Evolutionary conservation across 2,329 filamentous ascomycete species (phyloP).

Genomic region (Byssochlamys sp.): DNA sequence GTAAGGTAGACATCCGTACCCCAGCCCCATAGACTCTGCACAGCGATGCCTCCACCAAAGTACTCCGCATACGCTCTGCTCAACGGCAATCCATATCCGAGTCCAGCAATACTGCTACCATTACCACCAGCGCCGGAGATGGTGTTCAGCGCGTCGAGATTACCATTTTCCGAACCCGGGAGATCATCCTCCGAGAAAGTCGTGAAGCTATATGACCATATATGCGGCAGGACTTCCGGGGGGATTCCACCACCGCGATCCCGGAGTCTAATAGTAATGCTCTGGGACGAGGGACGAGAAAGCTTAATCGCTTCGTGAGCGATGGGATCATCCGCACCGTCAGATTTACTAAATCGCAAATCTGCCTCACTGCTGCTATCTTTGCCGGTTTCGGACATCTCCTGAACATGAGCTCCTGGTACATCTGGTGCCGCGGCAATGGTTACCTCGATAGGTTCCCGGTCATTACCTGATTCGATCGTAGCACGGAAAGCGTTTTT

Average conservation of each 20-base stretch:
- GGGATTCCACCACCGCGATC: conserved; percentile 91
- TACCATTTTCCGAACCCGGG: conserved; percentile 39
- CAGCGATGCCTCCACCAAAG: conserved; percentile 85
- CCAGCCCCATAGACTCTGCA: conserved; percentile 96
- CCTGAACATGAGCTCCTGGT: conserved; percentile 16
- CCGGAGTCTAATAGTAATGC: conserved; percentile 88
- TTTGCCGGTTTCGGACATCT: conserved; percentile 16
- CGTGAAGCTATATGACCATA: conserved; percentile 96
- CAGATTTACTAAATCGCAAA: conserved; percentile 20
- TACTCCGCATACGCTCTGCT: conserved; percentile 94
- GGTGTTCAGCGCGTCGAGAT: conserved; percentile 61
- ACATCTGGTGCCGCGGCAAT: conserved; percentile 63
- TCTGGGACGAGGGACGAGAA: conserved; percentile 49
- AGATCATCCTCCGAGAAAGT: conserved; percentile 68
- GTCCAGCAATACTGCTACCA: conserved; percentile 74
- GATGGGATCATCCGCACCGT: conserved; percentile 17
- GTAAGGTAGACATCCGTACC: conserved; percentile 61
- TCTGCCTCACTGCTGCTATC: conserved; percentile 12
- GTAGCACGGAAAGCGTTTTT: conserved; percentile 96
- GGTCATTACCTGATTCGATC: conserved; percentile 69
- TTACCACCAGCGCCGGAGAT: conserved; percentile 64
- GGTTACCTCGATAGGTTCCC: conserved; percentile 79
- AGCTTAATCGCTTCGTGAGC: conserved; percentile 24
- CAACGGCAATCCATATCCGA: conserved; percentile 85
- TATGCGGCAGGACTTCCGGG: conserved; percentile 70